Conservation (phyloP, 1,284 basidiomycete species). For the Cryptococcus wingfieldii region DNA sequence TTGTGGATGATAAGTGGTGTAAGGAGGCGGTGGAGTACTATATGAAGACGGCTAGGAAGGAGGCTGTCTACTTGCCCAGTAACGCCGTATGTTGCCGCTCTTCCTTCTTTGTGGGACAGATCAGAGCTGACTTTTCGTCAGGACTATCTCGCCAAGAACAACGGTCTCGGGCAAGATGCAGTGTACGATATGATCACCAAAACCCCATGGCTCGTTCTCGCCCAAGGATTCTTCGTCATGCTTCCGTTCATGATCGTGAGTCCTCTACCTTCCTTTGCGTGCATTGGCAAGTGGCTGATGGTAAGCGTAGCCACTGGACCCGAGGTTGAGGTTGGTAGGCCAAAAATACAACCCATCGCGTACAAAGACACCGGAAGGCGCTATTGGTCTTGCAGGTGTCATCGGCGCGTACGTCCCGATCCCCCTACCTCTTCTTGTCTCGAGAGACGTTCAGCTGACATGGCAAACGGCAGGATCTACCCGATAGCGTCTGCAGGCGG, state of each 20-base stretch:
- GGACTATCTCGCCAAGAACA: conserved; percentile 62
- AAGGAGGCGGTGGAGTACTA: background rate
- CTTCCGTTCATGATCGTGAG: conserved; percentile 15
- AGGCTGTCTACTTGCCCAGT: conserved; percentile 62
- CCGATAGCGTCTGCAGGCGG: conserved; percentile 2
- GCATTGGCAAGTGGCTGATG: background rate
- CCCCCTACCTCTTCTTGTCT: background rate
- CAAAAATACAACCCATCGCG: conserved; percentile 4
- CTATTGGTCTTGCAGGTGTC: background rate
- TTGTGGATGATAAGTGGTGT: conserved; percentile 1
- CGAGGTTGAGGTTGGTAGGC: background rate
- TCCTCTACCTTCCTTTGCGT: background rate
- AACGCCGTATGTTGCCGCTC: conserved; percentile 48
- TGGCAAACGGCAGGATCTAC: background rate
- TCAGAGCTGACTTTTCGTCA: background rate
- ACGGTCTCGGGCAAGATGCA: conserved; percentile 32
- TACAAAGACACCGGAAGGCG: background rate
- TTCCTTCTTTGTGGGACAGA: background rate
- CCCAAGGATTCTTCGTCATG: conserved; percentile 23
- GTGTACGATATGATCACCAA: conserved; percentile 13
- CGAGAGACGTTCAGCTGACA: background rate
- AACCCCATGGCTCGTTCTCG: conserved; percentile 22
- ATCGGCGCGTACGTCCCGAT: background rate
- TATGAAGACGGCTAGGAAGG: conserved; percentile 16
- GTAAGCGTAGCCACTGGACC: background rate